Conservation (phyloP, 2,329 filamentous ascomycete species). For the Didymella exigua region DNA sequence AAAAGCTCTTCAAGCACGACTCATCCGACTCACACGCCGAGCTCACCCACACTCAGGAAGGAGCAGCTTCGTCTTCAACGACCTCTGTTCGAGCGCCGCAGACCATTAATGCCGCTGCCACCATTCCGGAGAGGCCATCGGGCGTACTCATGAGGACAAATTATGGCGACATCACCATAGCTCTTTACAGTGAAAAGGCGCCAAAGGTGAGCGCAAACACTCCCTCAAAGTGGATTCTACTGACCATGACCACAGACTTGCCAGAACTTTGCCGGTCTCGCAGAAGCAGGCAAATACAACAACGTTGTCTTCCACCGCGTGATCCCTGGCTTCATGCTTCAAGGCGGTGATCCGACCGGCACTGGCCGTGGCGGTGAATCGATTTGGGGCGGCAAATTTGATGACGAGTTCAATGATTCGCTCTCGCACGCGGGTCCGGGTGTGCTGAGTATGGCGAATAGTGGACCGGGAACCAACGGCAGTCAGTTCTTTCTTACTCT, state of each 20-base stretch:
- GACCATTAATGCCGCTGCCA: not conserved
- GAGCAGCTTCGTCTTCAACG: not conserved
- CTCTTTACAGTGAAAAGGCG: slow-evolving; percentile 88
- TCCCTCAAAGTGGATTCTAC: not conserved
- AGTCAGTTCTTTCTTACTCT: slow-evolving; percentile 96
- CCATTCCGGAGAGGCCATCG: not conserved
- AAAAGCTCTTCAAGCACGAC: slow-evolving; percentile 13
- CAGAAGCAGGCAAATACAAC: slow-evolving; percentile 85
- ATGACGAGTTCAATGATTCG: slow-evolving; percentile 79
- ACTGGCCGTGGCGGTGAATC: slow-evolving; percentile 86
- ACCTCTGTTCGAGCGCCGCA: slow-evolving; percentile 4
- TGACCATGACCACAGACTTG: slow-evolving; percentile 61
- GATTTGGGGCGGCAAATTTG: slow-evolving; percentile 93
- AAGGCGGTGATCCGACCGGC: slow-evolving; percentile 91
- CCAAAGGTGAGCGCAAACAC: slow-evolving; percentile 60
- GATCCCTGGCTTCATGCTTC: slow-evolving; percentile 95
- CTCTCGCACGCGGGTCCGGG: slow-evolving; percentile 93
- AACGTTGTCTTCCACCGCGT: slow-evolving; percentile 87
- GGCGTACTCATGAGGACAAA: slow-evolving; percentile 11
- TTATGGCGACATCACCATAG: slow-evolving; percentile 80
- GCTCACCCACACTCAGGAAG: slow-evolving; percentile 1
- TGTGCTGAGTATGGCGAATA: slow-evolving; percentile 93
- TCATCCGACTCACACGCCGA: not conserved
- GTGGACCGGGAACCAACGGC: slow-evolving; percentile 89
- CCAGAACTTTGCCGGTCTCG: slow-evolving; percentile 83